A percentile compares a stretch with the other conserved stretches of the same genome.
Evolutionary conservation across 805 yeast genomes (phyloP).

Genomic region (Yamadazyma paraphyllophila): DNA sequence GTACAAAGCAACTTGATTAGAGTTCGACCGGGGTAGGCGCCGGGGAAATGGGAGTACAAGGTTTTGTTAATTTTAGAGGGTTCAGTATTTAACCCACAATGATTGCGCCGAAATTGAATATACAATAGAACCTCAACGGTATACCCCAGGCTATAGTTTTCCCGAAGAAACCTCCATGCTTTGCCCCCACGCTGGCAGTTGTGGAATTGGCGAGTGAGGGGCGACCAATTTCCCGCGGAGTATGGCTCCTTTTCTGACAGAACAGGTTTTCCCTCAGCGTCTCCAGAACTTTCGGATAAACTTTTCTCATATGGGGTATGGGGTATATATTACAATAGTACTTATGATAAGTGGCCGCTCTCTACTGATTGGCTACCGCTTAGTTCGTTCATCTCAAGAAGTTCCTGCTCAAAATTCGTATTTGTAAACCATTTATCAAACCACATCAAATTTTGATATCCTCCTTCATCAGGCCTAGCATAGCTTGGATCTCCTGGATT

Average conservation of each 20-base stretch:
- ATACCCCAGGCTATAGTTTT: background rate
- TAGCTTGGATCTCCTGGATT: conserved; percentile 8
- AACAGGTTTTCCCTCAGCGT: background rate
- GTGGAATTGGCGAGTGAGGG: background rate
- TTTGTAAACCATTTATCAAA: conserved; percentile 50
- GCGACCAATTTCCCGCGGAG: background rate
- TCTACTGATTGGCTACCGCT: no score
- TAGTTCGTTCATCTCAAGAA: background rate
- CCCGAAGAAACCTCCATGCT: background rate
- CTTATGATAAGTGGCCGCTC: background rate
- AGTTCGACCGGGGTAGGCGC: background rate
- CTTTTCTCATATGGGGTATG: conserved; percentile 4
- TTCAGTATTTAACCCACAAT: no score
- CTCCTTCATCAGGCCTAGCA: conserved; percentile 17
- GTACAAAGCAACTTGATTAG: background rate
- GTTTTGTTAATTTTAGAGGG: no score
- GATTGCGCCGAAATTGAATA: no score
- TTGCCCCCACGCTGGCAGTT: background rate
- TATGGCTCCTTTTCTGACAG: conserved; percentile 1
- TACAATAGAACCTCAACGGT: no score
- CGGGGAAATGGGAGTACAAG: background rate
- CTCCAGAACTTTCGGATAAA: background rate
- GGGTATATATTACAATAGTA: conserved; percentile 2
- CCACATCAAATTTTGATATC: conserved; percentile 51
- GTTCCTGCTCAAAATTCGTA: conserved; percentile 1